A percentile compares a stretch with the other conserved stretches of the same genome.
Evolutionary conservation across 2,329 filamentous ascomycete species (phyloP).

Genomic region (Fusarium aywerte): DNA sequence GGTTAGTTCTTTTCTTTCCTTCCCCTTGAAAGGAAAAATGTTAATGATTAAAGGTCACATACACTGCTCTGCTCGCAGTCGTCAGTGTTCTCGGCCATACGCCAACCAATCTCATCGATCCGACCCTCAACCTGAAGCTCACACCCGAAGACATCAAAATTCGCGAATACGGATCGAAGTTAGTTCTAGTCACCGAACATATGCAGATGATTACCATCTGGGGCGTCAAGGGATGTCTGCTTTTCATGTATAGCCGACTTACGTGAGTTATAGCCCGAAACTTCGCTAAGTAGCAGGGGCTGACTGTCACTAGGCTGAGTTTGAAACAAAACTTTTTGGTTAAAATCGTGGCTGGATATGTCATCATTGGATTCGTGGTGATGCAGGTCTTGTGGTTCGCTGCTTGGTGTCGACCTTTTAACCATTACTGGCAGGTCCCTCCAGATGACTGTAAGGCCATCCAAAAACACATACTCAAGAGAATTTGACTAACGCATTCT

Average conservation of each 20-base stretch:
- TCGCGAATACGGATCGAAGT: constrained; percentile 66
- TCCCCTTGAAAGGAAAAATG: fast-evolving
- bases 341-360: constrained; percentile 58
- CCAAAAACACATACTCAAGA: fast-evolving
- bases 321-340: constrained; percentile 57
- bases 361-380: constrained; percentile 54
- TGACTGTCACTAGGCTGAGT: constrained; percentile 49
- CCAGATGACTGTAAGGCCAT: constrained; percentile 53
- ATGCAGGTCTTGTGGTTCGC: constrained; percentile 62
- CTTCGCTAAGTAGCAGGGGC: fast-evolving
- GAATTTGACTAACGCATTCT: fast-evolving
- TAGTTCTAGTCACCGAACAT: constrained; percentile 69
- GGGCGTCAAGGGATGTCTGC: constrained; percentile 62
- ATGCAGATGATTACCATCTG: constrained; percentile 69
- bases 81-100: constrained; percentile 48
- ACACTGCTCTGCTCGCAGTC: constrained; percentile 39
- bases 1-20: constrained; percentile 48
- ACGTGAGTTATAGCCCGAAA: constrained; percentile 50
- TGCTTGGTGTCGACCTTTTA: constrained; percentile 65
- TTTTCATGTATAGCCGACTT: constrained; percentile 65
- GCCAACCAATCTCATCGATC: constrained; percentile 67
- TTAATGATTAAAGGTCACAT: constrained; percentile 20
- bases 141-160: constrained; percentile 57
- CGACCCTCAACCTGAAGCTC: constrained; percentile 56
- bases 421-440: constrained; percentile 60